A percentile compares a stretch with the other conserved stretches of the same genome.
These are phyloP conservation scores for Sporisorium iseilematis-ciliati DNA, from an alignment of 1,284 basidiomycete species.

Conservation along the genomic window DNA sequence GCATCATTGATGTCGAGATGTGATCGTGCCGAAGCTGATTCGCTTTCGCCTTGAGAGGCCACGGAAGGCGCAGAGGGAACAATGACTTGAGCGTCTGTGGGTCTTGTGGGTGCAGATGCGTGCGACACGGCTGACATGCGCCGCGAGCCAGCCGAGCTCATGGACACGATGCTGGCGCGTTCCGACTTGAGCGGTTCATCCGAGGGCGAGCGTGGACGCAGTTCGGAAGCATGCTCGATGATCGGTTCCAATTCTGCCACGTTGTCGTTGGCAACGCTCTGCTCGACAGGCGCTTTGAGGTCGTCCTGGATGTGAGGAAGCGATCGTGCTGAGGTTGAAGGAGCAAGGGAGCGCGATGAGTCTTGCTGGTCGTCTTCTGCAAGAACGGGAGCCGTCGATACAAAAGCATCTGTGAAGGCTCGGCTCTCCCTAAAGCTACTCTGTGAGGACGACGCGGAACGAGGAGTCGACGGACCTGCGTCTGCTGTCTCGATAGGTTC, in stretches of 20 bases:
- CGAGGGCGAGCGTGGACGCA: slow-evolving; percentile 14
- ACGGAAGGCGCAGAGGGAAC: slow-evolving; percentile 6
- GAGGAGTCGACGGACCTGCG: neutral
- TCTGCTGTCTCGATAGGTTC: neutral
- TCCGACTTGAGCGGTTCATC: slow-evolving; percentile 29
- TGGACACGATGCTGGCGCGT: slow-evolving; percentile 34
- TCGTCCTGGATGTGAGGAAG: neutral
- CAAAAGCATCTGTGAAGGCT: neutral
- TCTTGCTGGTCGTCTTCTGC: neutral
- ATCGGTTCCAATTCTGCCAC: neutral
- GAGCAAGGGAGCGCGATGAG: neutral
- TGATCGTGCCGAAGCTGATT: slow-evolving; percentile 17
- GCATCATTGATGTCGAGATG: slow-evolving; percentile 22
- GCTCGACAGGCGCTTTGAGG: neutral
- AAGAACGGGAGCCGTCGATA: neutral
- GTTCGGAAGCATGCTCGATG: neutral
- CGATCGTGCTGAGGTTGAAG: slow-evolving; percentile 8
- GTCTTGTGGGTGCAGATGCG: neutral
- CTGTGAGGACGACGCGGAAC: slow-evolving; percentile 3
- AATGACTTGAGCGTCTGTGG: neutral
- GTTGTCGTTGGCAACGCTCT: neutral
- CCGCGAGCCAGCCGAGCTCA: slow-evolving; percentile 19
- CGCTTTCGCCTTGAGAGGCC: slow-evolving; percentile 8
- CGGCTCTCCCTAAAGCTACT: neutral
- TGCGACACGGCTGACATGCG: slow-evolving; percentile 10